These are phyloP conservation scores for Pezicula rhizophila DNA, from an alignment of 2,329 filamentous ascomycete genomes.

Conservation along the genomic window DNA sequence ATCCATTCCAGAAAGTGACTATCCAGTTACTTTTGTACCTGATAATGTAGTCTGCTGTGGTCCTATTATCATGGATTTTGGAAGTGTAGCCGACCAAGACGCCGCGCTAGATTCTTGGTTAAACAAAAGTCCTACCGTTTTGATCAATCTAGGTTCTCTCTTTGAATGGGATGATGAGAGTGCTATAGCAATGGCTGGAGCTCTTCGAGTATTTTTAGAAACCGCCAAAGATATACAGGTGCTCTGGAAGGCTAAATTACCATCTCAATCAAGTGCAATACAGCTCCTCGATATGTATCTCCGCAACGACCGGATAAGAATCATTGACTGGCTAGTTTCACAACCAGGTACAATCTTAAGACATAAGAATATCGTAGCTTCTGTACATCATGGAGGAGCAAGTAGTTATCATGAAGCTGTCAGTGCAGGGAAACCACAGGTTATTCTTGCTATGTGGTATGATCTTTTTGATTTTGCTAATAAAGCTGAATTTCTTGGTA, in stretches of 20 bases:
- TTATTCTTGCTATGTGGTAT: constrained; percentile 37
- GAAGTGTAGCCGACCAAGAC: constrained; percentile 30
- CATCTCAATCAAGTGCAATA: neutral
- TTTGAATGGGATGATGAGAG: constrained; percentile 8
- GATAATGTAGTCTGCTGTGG: constrained; percentile 35
- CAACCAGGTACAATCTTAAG: constrained; percentile 20
- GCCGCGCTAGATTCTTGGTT: constrained; percentile 35
- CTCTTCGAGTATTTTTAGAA: constrained; percentile 29
- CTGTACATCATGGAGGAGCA: constrained; percentile 31
- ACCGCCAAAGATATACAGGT: constrained; percentile 16
- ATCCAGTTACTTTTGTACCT: constrained; percentile 32
- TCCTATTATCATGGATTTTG: constrained; percentile 33
- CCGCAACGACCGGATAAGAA: neutral
- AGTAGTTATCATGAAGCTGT: constrained; percentile 35
- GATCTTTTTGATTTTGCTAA: constrained; percentile 37
- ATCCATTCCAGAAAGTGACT: neutral
- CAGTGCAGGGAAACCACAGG: constrained; percentile 34
- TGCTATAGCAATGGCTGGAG: constrained; percentile 31
- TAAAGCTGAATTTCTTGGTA: constrained; percentile 31
- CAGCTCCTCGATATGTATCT: neutral
- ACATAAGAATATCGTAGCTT: constrained; percentile 25
- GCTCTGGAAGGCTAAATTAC: constrained; percentile 23
- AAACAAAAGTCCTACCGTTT: constrained; percentile 31
- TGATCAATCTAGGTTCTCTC: constrained; percentile 38
- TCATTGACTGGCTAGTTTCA: neutral